phyloP scores from a whole-genome alignment of 2,329 filamentous ascomycete species.

The Aspergillus sp. region DNA sequence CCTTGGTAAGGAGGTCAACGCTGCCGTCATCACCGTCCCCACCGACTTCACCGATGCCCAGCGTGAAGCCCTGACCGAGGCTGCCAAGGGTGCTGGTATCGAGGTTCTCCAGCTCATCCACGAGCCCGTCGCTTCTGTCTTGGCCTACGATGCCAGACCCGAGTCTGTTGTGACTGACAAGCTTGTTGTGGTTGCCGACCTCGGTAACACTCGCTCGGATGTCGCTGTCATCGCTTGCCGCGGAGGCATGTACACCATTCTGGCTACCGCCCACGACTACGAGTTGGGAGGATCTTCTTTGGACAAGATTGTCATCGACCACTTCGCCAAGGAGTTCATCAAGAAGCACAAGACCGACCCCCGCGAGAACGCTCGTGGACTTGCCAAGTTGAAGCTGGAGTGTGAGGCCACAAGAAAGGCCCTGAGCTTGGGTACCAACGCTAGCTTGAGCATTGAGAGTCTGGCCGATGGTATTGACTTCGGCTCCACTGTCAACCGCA shows the following conservation, averaged over 20 bases:
- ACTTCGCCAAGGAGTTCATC: conserved; percentile 97
- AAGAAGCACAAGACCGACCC: conserved; percentile 95
- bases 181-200: conserved; percentile 82
- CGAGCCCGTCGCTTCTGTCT: conserved; percentile 81
- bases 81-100: conserved; percentile 74
- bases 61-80: conserved; percentile 70
- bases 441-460: conserved; percentile 88
- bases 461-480: conserved; percentile 87
- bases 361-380: conserved; percentile 69
- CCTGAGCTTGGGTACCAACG: conserved; percentile 80
- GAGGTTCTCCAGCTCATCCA: conserved; percentile 90
- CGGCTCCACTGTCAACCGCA: conserved; percentile 83
- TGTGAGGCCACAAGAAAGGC: conserved; percentile 89
- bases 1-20: conserved; percentile 86
- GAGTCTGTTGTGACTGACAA: conserved; percentile 76
- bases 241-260: conserved; percentile 91
- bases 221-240: conserved; percentile 85
- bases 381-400: conserved; percentile 91
- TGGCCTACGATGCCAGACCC: conserved; percentile 85
- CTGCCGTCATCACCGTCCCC: conserved; percentile 89
- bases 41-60: conserved; percentile 90
- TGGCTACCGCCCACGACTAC: conserved; percentile 93
- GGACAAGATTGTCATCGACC: conserved; percentile 87
- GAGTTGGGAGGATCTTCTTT: conserved; percentile 82
- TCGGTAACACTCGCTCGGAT: conserved; percentile 89